These are phyloP conservation scores for Apophysomyces elegans DNA, from an alignment of 371 early-diverging fungal species.

Conservation along the genomic window DNA sequence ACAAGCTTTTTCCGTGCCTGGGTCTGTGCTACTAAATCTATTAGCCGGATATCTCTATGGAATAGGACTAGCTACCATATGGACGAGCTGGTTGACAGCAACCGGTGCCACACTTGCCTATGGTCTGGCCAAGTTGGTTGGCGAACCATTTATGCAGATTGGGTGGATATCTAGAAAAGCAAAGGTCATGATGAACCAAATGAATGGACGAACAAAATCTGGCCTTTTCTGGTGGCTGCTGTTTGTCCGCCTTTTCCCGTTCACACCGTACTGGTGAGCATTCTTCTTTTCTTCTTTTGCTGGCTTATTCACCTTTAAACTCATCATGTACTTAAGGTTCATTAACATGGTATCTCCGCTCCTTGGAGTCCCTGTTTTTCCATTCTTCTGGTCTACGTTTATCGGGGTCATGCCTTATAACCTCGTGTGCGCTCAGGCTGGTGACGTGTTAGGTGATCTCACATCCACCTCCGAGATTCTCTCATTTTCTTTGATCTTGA, in stretches of 20 bases:
- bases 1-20: conserved; percentile 55
- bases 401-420: conserved; percentile 55
- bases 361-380: conserved; percentile 42
- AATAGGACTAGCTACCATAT: conserved; percentile 36
- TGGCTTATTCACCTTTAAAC: conserved; percentile 1
- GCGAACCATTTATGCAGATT: conserved; percentile 50
- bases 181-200: conserved; percentile 34
- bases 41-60: conserved; percentile 52
- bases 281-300: background rate
- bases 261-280: conserved; percentile 54
- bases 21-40: conserved; percentile 50
- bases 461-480: conserved; percentile 55
- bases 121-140: conserved; percentile 41
- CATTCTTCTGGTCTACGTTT: conserved; percentile 55
- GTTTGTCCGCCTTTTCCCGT: conserved; percentile 51
- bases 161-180: conserved; percentile 44
- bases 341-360: conserved; percentile 55
- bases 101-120: conserved; percentile 52
- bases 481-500: conserved; percentile 41
- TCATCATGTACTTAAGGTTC: conserved; percentile 26
- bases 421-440: conserved; percentile 53
- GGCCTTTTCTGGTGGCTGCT: conserved; percentile 57
- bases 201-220: conserved; percentile 29
- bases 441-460: conserved; percentile 48
- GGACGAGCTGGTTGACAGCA: conserved; percentile 49